These are phyloP conservation scores for Dactylonectria estremocensis DNA, from an alignment of 2,329 filamentous ascomycete species.

Conservation along the genomic window DNA sequence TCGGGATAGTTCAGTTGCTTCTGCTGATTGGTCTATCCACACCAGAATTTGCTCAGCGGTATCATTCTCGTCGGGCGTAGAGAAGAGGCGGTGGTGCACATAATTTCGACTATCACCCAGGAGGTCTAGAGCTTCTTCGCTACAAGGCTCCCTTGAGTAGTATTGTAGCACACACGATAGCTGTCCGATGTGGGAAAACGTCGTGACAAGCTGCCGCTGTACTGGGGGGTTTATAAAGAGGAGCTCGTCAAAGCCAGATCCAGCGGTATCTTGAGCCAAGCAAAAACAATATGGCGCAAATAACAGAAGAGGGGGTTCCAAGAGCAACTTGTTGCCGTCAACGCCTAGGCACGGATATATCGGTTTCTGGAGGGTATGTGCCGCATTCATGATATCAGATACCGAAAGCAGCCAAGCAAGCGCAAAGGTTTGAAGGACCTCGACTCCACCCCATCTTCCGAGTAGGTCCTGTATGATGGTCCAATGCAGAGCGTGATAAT, in stretches of 20 bases:
- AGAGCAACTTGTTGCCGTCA: constrained; percentile 14
- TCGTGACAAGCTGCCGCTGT: background rate
- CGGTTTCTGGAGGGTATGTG: constrained; percentile 26
- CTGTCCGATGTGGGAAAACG: constrained; percentile 24
- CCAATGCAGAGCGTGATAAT: constrained; percentile 28
- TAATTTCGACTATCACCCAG: constrained; percentile 26
- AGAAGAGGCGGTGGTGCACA: constrained; percentile 24
- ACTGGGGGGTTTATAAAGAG: constrained; percentile 10
- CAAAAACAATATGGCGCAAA: background rate
- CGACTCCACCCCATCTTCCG: constrained; percentile 18
- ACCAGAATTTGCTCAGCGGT: constrained; percentile 18
- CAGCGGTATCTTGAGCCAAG: constrained; percentile 5
- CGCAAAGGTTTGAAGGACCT: constrained; percentile 20
- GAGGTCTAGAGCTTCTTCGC: constrained; percentile 12
- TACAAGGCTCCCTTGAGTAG: constrained; percentile 11
- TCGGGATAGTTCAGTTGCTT: constrained; percentile 4
- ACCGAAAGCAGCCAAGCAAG: constrained; percentile 26
- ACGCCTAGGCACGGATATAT: constrained; percentile 28
- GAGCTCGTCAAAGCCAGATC: constrained; percentile 14
- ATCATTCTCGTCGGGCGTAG: constrained; percentile 16
- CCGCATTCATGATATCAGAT: constrained; percentile 28
- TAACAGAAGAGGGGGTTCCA: constrained; percentile 10
- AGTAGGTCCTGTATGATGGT: constrained; percentile 28
- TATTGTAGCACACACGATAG: constrained; percentile 27
- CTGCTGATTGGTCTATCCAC: background rate